phyloP scores from a whole-genome alignment of 139 green algal genomes.

The Diplosphaera chodatii region DNA sequence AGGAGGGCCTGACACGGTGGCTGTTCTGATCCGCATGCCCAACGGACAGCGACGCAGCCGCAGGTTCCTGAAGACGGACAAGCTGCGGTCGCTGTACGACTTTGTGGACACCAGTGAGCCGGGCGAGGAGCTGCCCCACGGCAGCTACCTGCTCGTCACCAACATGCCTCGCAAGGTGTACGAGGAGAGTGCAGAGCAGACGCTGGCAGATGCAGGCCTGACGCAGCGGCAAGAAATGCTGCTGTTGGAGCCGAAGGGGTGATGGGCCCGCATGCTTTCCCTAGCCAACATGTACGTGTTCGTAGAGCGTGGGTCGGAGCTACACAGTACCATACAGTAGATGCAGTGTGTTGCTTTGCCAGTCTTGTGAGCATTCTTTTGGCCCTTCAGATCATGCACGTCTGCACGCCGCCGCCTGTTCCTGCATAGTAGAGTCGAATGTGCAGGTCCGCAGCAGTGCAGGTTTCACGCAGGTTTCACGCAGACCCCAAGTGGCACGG shows the following conservation, averaged over 20 bases:
- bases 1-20: slow-evolving; percentile 13
- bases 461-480: too few relatives aligned
- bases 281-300: too few relatives aligned
- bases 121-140: slow-evolving; percentile 35
- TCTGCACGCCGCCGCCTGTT: too few relatives aligned
- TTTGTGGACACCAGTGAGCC: slow-evolving; percentile 63
- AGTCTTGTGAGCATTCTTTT: too few relatives aligned
- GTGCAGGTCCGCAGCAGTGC: too few relatives aligned
- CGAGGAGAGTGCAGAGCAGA: background rate
- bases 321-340: too few relatives aligned
- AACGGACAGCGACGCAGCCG: slow-evolving; percentile 41
- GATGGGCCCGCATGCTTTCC: too few relatives aligned
- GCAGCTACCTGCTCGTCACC: slow-evolving; percentile 58
- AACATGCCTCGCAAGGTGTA: slow-evolving; percentile 53
- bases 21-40: slow-evolving; percentile 43
- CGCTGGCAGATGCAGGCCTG: slow-evolving; percentile 44
- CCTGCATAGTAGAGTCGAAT: too few relatives aligned
- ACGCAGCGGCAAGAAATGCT: slow-evolving; percentile 42
- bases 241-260: slow-evolving; percentile 41
- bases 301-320: too few relatives aligned
- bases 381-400: too few relatives aligned
- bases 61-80: slow-evolving; percentile 33
- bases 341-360: too few relatives aligned
- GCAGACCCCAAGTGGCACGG: too few relatives aligned
- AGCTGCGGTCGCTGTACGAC: slow-evolving; percentile 57